Evolutionary conservation across 2,329 filamentous ascomycete genomes (phyloP), one percentile per base, ranked within the genome.

Genomic region (Ceratocystis harringtonii): DNA sequence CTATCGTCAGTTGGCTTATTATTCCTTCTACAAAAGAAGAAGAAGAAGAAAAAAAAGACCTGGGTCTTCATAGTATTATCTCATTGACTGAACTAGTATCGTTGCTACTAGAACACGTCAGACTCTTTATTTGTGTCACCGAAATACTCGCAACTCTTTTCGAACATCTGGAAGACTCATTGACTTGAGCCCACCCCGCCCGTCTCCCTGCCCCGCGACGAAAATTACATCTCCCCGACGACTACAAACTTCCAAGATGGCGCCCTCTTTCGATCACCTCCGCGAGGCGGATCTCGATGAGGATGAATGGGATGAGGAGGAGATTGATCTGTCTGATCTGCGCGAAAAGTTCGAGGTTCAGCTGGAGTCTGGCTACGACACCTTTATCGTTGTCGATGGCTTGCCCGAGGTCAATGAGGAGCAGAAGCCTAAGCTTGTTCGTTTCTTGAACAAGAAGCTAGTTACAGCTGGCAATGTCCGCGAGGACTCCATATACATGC

Each of bases 361-460:
- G 75, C 82, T 97, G 70, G 94, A 99, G 76, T 90, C 95, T 76
- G 94, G 94, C 67, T 88, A 96, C 72, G 94, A 99, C 75, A 88
- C 91, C 69, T 99, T 99, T 73, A 89, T 99, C 70, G 92, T 97
- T 69, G 84, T 97, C 74, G 94, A 99, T 76, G 94, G 94, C 70
- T 84, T 99, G 55, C 94, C 94, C 70, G 80, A 88, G 69, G 92
- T 99, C 69, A 90, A 81, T 67, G 90, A 92, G 75, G 92, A 94
- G 62, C 92, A 89, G 80, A 92, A 91, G 80, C 85, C 89, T 68
- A 97, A 96, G 81, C 85, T 99, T 68, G 81, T 96, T 76, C 97
- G 97, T 78, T 97, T 97, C 77, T 80, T 99, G 78, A 79, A 95
- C 76, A 90, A 92, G 79, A 96, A 95, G 81, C 80, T 99, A 72